Conservation (phyloP, 164 flowering plant species). For the grape (Vitis vinifera) region DNA sequence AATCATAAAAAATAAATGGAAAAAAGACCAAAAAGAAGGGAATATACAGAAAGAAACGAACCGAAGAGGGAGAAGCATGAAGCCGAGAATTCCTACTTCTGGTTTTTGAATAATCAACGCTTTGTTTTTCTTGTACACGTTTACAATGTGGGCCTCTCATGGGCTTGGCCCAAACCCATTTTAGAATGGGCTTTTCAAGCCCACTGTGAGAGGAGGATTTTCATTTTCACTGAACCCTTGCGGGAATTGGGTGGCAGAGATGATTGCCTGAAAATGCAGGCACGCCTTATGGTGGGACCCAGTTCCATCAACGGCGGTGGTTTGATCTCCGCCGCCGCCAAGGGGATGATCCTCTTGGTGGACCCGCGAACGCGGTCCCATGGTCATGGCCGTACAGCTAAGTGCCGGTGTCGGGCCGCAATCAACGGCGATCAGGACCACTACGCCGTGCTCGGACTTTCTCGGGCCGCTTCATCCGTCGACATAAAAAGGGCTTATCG, state of each 20-base stretch:
- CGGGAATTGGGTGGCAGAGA: neutral
- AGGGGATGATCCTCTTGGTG: neutral
- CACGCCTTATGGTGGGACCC: conserved; percentile 43
- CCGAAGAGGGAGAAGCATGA: too few species aligned
- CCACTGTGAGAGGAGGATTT: too few species aligned
- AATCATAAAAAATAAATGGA: too few species aligned
- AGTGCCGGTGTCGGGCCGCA: conserved; percentile 18
- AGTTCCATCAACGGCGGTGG: conserved; percentile 23
- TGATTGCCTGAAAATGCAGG: conserved; percentile 45
- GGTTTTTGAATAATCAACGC: too few species aligned
- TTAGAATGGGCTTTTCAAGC: too few species aligned
- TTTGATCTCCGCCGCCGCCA: conserved; percentile 1
- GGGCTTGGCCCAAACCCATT: too few species aligned
- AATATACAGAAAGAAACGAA: too few species aligned
- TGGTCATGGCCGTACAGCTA: neutral
- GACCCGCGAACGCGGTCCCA: conserved; percentile 5
- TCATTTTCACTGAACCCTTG: too few species aligned
- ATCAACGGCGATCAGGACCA: conserved; percentile 51
- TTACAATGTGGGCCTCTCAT: too few species aligned
- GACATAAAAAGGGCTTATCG: conserved; percentile 83
- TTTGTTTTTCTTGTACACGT: too few species aligned
- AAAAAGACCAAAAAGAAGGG: too few species aligned
- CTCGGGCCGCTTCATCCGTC: conserved; percentile 45
- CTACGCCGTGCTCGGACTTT: conserved; percentile 65
- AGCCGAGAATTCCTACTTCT: too few species aligned